Base-by-base conservation (phyloP, 257 asterid genomes). In the Ballota nigra region DNA sequence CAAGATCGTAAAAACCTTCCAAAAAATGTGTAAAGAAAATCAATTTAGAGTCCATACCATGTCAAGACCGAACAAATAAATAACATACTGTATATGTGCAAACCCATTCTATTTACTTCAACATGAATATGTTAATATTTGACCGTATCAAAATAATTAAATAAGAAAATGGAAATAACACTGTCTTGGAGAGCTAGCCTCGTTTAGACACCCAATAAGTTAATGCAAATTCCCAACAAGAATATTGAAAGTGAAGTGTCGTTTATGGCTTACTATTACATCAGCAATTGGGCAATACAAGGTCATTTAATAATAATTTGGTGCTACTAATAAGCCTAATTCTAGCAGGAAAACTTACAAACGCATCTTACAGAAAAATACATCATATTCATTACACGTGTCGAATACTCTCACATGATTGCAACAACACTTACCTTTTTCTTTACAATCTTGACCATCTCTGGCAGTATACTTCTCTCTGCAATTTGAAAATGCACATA, bases 401-500 rank as follows among this genome's bases (percentile, higher is more conserved):
- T 47, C 45, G 3, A 57, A 16, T 53, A 78, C 36, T 53, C 34
- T 16, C 69, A 33, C 41, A 45, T 40, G 24, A 40, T 7, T 5
- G 33, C 24, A 71, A 41, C 36, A 66, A 53, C 72, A 72, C 84
- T 74, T 79, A 68, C 97, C 94, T 85, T 95, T 76, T 89, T 95
- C 96, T 74, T 88, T 45, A 88, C 96, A 75, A 86, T 87, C 86
- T 88, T 95, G 81, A 86, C 95, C 99, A 95, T 88, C 79, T 92
- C 98, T 59, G 69, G 99, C 67, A 88, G 83, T 74, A 95, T 85
- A 78, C 79, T 86, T 62, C 92, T 86, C 68, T 92, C 99, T 24
- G 88, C 98, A 73, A 95, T 87, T 83, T 88, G 99, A 61, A 90
- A 88, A 84, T 95, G 99, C 79, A 89, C 85, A 62, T 70, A 83